phyloP scores from a whole-genome alignment of 345 rosid species.

The Populus nigra region DNA sequence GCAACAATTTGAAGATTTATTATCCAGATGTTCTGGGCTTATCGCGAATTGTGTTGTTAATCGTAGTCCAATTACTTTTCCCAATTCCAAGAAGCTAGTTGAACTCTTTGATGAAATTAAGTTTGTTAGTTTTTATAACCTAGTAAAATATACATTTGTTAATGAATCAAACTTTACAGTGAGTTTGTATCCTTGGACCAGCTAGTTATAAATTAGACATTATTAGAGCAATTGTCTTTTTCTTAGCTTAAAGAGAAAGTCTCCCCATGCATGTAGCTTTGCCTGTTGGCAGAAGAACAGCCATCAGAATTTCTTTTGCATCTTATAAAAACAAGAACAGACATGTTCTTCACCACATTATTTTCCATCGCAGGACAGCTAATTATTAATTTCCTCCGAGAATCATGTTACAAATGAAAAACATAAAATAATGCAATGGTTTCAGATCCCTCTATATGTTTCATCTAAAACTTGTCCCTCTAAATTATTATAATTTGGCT shows the following conservation, averaged over 20 bases:
- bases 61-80: not conserved
- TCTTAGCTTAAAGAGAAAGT: not conserved
- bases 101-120: not conserved
- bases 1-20: conserved; percentile 15
- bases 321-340: not conserved
- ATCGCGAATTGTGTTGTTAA: conserved; percentile 8
- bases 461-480: too few relatives aligned
- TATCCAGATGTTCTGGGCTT: not conserved
- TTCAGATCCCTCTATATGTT: not conserved
- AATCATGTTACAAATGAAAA: too few relatives aligned
- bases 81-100: not conserved
- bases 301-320: not conserved
- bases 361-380: conserved; percentile 7
- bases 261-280: conserved; percentile 1
- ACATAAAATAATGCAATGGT: not conserved
- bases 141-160: too few relatives aligned
- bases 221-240: not conserved
- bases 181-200: not conserved
- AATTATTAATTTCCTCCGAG: not conserved
- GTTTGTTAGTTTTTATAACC: not conserved
- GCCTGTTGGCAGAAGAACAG: conserved; percentile 11
- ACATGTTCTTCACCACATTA: conserved; percentile 11
- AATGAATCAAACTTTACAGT: not conserved
- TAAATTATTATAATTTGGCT: too few relatives aligned
- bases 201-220: not conserved